These are phyloP conservation scores for Neoscytalidium dimidiatum DNA, from an alignment of 2,329 filamentous ascomycete species.

Conservation along the genomic window DNA sequence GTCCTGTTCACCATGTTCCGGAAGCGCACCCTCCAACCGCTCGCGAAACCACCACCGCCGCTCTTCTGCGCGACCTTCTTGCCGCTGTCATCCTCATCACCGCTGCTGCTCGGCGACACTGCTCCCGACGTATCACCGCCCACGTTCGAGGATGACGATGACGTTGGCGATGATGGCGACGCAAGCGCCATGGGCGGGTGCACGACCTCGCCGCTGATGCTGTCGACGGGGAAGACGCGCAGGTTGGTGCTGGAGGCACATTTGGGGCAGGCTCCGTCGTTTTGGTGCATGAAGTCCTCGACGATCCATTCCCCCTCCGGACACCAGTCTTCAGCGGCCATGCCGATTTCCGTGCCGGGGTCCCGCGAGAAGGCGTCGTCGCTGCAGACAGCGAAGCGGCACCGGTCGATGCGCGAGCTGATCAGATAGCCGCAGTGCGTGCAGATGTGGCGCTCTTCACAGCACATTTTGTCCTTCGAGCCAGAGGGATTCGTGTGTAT, in stretches of 20 bases:
- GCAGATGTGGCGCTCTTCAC: constrained; percentile 11
- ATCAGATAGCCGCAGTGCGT: neutral
- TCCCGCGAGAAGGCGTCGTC: neutral
- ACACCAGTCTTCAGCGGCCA: neutral
- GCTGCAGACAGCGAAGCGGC: neutral
- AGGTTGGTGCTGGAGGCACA: neutral
- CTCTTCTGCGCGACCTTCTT: neutral
- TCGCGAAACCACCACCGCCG: neutral
- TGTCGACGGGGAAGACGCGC: neutral
- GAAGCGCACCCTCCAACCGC: neutral
- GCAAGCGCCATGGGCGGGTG: neutral
- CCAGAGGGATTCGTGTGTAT: neutral
- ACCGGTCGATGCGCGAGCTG: neutral
- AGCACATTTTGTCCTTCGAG: constrained; percentile 9
- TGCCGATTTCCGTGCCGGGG: constrained; percentile 14
- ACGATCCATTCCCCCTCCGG: constrained; percentile 13
- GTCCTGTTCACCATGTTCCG: constrained; percentile 1
- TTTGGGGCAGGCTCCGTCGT: constrained; percentile 3
- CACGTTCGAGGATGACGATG: neutral
- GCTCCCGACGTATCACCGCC: neutral
- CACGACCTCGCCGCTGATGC: neutral
- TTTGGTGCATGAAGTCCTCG: constrained; percentile 8
- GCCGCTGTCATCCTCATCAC: neutral
- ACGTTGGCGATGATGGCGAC: neutral
- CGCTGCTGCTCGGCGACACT: neutral